phyloP scores from a whole-genome alignment of 2,329 filamentous ascomycete species.

The Dichotomopilus funicola region DNA sequence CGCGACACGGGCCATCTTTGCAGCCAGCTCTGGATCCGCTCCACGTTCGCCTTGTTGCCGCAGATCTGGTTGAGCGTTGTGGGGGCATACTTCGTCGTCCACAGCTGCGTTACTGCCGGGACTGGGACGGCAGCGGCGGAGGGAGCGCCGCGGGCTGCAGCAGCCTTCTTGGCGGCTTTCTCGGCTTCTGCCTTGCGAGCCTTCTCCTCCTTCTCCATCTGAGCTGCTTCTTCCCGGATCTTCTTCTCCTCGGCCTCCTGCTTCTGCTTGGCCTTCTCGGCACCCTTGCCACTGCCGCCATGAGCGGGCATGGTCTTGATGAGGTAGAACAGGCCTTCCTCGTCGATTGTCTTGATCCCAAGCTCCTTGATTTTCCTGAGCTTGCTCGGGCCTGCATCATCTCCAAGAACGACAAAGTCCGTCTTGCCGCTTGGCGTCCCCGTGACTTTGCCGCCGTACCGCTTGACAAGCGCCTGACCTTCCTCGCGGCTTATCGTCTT shows the following conservation, averaged over 20 bases:
- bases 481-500: slow-evolving; percentile 77
- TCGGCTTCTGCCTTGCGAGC: slow-evolving; percentile 45
- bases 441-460: slow-evolving; percentile 88
- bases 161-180: slow-evolving; percentile 45
- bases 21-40: slow-evolving; percentile 85
- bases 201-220: slow-evolving; percentile 80
- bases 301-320: slow-evolving; percentile 75
- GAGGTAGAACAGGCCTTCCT: slow-evolving; percentile 82
- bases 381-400: slow-evolving; percentile 90
- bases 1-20: slow-evolving; percentile 72
- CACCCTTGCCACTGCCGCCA: slow-evolving; percentile 82
- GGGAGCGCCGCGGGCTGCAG: slow-evolving; percentile 35
- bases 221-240: slow-evolving; percentile 68
- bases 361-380: slow-evolving; percentile 75
- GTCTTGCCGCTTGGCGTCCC: slow-evolving; percentile 85
- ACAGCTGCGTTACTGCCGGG: slow-evolving; percentile 59
- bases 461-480: slow-evolving; percentile 78
- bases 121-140: slow-evolving; percentile 30
- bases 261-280: slow-evolving; percentile 78
- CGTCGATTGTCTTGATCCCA: slow-evolving; percentile 85
- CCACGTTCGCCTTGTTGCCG: slow-evolving; percentile 85
- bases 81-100: slow-evolving; percentile 94
- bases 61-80: slow-evolving; percentile 81
- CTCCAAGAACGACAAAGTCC: slow-evolving; percentile 83
- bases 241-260: slow-evolving; percentile 78